Evolutionary conservation across 305 asterid species (phyloP).

Genomic region (Ilex paraguariensis): DNA sequence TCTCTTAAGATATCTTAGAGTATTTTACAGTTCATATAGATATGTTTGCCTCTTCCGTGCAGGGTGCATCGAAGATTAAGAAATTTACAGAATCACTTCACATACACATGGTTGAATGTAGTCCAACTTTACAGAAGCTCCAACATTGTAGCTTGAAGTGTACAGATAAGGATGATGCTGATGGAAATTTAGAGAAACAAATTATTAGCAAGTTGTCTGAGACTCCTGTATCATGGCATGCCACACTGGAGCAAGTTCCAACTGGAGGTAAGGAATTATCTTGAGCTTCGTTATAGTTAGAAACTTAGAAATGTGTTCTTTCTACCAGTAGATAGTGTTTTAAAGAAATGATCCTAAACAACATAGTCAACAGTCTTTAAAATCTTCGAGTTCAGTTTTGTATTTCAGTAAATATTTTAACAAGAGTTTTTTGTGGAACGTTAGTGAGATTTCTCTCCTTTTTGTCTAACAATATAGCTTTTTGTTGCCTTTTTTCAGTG

Average conservation of each 20-base stretch:
- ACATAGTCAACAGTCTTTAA: neutral
- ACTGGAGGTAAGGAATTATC: slow-evolving; percentile 57
- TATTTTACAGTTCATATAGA: neutral
- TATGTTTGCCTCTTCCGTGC: slow-evolving; percentile 1
- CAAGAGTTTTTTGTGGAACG: no score
- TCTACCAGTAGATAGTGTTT: no score
- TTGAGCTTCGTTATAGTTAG: neutral
- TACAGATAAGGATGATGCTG: slow-evolving; percentile 27
- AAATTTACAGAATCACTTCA: slow-evolving; percentile 57
- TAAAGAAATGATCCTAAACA: neutral
- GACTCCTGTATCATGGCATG: slow-evolving; percentile 76
- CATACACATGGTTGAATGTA: slow-evolving; percentile 86
- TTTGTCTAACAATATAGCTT: neutral
- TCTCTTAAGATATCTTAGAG: neutral
- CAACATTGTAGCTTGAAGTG: slow-evolving; percentile 75
- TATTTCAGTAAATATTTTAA: no score
- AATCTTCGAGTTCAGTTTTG: neutral
- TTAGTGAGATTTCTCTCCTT: no score
- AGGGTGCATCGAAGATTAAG: slow-evolving; percentile 80
- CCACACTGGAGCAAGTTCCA: slow-evolving; percentile 79
- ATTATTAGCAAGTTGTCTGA: slow-evolving; percentile 53
- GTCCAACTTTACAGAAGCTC: slow-evolving; percentile 68
- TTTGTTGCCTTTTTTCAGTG: slow-evolving; percentile 34
- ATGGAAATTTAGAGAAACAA: slow-evolving; percentile 30
- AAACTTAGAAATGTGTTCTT: no score